phyloP scores from a whole-genome alignment of 1,284 basidiomycete species.

The Cryptococcus maquisensis region DNA sequence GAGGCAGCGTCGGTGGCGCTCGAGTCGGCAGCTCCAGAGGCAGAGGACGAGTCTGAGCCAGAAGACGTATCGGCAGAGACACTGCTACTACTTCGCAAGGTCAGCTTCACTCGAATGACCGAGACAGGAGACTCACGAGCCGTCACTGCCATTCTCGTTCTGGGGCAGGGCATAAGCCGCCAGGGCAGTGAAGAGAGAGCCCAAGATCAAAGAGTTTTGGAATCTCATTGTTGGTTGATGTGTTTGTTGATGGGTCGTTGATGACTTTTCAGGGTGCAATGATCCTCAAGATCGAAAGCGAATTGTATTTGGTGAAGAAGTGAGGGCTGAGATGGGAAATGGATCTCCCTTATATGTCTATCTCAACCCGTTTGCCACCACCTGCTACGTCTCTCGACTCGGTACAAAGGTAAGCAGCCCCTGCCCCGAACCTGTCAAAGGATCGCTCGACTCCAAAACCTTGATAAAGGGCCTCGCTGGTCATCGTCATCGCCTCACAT shows the following conservation, averaged over 20 bases:
- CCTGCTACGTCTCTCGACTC: not conserved
- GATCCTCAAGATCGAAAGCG: not conserved
- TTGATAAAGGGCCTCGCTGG: too few species aligned
- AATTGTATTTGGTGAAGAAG: not conserved
- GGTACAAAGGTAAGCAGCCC: not conserved
- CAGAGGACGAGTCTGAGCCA: not conserved
- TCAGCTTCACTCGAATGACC: not conserved
- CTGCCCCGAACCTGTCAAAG: too few species aligned
- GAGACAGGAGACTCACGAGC: conserved; percentile 3
- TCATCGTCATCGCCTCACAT: not conserved
- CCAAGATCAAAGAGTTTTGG: conserved; percentile 13
- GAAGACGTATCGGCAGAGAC: not conserved
- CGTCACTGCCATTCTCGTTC: conserved; percentile 12
- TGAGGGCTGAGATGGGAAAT: not conserved
- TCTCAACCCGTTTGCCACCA: not conserved
- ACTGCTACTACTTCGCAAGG: not conserved
- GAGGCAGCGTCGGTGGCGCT: conserved; percentile 2
- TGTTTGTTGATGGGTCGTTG: not conserved
- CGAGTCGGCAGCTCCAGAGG: conserved; percentile 9
- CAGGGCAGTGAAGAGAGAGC: conserved; percentile 11
- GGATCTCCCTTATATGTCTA: not conserved
- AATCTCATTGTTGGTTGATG: conserved; percentile 10
- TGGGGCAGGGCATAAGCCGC: conserved; percentile 11
- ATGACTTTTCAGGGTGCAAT: not conserved
- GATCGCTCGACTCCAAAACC: too few species aligned